Evolutionary conservation across 139 green algal genomes (phyloP), one percentile per base, ranked within the genome.

Genomic region (Gonium pectorale): DNA sequence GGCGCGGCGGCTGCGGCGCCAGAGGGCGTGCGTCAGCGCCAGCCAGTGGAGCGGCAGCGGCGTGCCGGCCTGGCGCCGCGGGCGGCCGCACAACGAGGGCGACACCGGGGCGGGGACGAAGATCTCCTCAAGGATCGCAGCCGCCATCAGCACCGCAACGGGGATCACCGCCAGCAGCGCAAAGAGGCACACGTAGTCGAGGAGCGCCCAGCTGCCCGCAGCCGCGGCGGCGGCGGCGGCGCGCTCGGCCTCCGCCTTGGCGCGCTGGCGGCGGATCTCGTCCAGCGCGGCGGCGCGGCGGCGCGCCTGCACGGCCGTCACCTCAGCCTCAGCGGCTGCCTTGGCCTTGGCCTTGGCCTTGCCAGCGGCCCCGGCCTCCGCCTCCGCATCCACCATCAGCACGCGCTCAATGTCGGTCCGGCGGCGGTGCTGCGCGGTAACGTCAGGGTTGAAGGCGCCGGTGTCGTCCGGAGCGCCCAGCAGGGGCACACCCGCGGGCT

Each of bases 1-100:
- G 38, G 75, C 75, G 40, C 75, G 75, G 11, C 54, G 75, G 59
- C 27, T 35, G 75, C 75, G 75, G 38, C 75, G 75, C 75, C 75
- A 82, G 29, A 82, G 75, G n/a, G 7, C 5, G 59, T 21, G 59
- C 1, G 56, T 71, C 29, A 82, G 41, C 19, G 29, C 40, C 7
- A n/a, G 3, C 46, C 31, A 63, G 70, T 66, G 70, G 4, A 60
- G 44, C 70, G 19, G 31, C 46, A 79, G 46, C 0, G 49, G 7
- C 11, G 70, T 49, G n/a, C n/a, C n/a, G n/a, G 31, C 31, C 44
- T 26, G 38, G 8, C 7, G 63, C 5, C 9, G 4, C 4, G 15
- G 33, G 2, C 33, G 63, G 3, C 11, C 2, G 11, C 17, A 31
- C 35, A 27, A 37, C 6, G 35, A 49, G 64, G 35, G 15, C 9